Conservation (phyloP, 768 basidiomycete species). For the Tricholoma hemisulphureum region DNA sequence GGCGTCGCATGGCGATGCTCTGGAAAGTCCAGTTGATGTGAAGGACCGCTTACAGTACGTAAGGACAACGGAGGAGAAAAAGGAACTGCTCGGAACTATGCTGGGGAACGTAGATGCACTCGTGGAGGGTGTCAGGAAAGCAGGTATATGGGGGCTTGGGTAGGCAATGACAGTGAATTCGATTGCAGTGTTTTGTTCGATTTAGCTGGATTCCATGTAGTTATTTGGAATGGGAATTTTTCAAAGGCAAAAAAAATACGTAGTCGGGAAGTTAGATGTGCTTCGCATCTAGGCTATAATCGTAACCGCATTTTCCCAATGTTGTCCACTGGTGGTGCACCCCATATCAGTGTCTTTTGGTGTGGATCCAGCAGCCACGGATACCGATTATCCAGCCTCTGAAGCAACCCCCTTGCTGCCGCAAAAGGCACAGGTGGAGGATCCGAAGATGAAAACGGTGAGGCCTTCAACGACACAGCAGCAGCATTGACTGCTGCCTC, state of each 20-base stretch:
- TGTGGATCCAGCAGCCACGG: conserved; percentile 59
- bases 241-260: no score
- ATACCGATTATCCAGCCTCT: conserved; percentile 41
- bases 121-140: conserved; percentile 82
- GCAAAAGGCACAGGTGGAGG: not conserved
- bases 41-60: conserved; percentile 22
- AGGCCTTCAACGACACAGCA: conserved; percentile 6
- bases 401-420: conserved; percentile 45
- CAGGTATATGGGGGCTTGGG: conserved; percentile 82
- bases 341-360: conserved; percentile 66
- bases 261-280: no score
- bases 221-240: not conserved
- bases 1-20: conserved; percentile 1
- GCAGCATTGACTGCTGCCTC: conserved; percentile 20
- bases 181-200: conserved; percentile 8
- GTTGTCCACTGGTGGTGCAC: conserved; percentile 67
- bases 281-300: conserved; percentile 5
- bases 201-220: conserved; percentile 14
- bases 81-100: conserved; percentile 74
- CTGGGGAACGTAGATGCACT: conserved; percentile 90
- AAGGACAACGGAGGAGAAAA: conserved; percentile 80
- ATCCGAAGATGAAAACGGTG: not conserved
- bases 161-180: conserved; percentile 8
- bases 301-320: conserved; percentile 42
- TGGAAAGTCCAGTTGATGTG: conserved; percentile 10